Evolutionary conservation across 2,329 filamentous ascomycete species (phyloP), one percentile per base, ranked within the genome.

Genomic region (Claviceps sorghi): DNA sequence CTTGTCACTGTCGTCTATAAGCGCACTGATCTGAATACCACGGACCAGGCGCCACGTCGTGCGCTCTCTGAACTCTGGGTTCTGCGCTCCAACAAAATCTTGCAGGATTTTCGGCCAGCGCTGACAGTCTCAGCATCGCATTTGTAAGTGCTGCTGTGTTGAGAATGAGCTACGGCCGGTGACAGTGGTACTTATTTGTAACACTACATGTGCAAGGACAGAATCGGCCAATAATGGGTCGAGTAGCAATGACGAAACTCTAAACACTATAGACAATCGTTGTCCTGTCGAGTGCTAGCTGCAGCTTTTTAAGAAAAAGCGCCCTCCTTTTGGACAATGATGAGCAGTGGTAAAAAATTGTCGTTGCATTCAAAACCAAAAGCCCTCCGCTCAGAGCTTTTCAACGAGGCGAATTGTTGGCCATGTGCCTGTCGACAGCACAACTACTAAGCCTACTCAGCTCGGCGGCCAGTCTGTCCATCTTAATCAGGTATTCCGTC

Each of bases 401-500:
- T 22, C 41, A 43, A 22, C 19, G 13, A 43, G 41, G 41, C 41
- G 17, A 4, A 7, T 19, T 46, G 7, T 30, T 30, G 26, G 69
- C 80, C 45, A 34, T 17, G 30, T 52, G 51, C 52, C 58, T 69
- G n/a, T 63, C 63, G 52, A 75, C 69, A 4, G 73, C 72, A 54
- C 68, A 69, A 3, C 64, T 65, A 0, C 67, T 69, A 2, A 76
- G 62, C 11, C 68, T 59, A n/a, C 66, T 65, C 8, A 76, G 55
- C 55, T 76, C 73, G 0, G 59, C 60, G 1, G 73, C 66, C 41
- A 75, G 75, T 2, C 67, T 64, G 1, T 71, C 65, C 15, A 75
- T 61, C 13, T 69, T 57, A 30, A 65, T 65, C 34, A 75, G 59
- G 22, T 73, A 67, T 0, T 65, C 63, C 7, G 67, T 58, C 52